These are phyloP conservation scores for Plenodomus lindquistii DNA, from an alignment of 2,329 filamentous ascomycete genomes.

Conservation along the genomic window DNA sequence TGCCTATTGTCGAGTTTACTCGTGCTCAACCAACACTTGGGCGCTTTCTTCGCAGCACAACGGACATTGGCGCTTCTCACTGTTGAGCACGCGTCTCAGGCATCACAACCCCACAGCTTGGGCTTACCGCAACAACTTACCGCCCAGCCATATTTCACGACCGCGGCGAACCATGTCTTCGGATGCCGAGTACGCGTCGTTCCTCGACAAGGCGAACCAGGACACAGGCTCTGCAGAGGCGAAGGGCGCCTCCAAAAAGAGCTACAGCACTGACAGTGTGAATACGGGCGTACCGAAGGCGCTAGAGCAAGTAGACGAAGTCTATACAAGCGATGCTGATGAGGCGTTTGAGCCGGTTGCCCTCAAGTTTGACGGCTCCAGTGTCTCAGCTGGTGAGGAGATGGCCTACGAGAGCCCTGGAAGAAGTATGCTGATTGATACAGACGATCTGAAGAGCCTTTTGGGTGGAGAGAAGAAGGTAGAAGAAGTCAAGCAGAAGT, in stretches of 20 bases:
- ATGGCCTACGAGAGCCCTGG: background rate
- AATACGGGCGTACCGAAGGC: conserved; percentile 61
- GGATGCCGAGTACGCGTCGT: conserved; percentile 81
- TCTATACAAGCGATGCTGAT: conserved; percentile 81
- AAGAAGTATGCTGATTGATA: conserved; percentile 9
- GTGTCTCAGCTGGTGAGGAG: conserved; percentile 60
- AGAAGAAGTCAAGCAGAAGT: conserved; percentile 66
- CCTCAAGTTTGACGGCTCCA: conserved; percentile 61
- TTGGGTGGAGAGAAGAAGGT: conserved; percentile 65
- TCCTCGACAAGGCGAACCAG: conserved; percentile 84
- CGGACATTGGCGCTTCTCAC: background rate
- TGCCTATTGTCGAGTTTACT: background rate
- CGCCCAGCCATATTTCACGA: background rate
- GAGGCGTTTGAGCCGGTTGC: conserved; percentile 81
- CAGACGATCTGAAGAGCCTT: conserved; percentile 71
- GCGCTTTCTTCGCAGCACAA: background rate
- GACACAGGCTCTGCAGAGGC: conserved; percentile 51
- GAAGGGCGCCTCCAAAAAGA: conserved; percentile 25
- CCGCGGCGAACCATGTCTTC: conserved; percentile 61
- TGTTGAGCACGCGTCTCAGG: background rate
- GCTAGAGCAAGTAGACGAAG: conserved; percentile 53
- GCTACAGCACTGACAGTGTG: conserved; percentile 44
- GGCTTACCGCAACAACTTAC: background rate
- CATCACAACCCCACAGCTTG: background rate
- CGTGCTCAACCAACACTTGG: background rate